phyloP scores from a whole-genome alignment of 345 rosid genomes.

The Murraya koenigii region DNA sequence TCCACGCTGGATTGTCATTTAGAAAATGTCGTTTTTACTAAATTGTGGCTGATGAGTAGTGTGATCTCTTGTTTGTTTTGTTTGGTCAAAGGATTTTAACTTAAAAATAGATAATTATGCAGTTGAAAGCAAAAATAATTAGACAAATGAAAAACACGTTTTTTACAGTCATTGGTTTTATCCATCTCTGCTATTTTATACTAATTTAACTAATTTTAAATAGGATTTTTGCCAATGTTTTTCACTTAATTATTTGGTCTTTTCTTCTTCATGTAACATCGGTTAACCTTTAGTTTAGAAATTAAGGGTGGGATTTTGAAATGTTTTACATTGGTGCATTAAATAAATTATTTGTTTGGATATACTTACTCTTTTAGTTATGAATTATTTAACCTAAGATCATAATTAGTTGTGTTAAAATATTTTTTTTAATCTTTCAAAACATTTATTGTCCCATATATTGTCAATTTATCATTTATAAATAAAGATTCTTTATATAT shows the following conservation, averaged over 20 bases:
- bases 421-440: no score
- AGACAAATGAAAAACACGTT: not conserved
- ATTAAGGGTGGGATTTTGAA: not conserved
- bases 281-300: no score
- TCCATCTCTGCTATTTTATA: not conserved
- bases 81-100: not conserved
- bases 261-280: not conserved
- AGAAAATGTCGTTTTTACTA: not conserved
- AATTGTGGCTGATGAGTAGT: not conserved
- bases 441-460: no score
- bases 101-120: not conserved
- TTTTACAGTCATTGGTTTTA: not conserved
- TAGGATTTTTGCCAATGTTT: not conserved
- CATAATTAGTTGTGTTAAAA: no score
- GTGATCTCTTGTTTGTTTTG: not conserved
- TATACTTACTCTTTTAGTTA: not conserved
- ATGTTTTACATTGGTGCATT: not conserved
- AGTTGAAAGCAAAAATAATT: no score
- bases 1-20: not conserved
- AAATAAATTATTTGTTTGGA: no score
- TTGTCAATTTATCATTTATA: accelerated
- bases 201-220: no score
- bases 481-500: no score
- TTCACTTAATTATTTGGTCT: not conserved
- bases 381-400: not conserved